These are phyloP conservation scores for Strigomonas culicis DNA, from an alignment of 208 protist species.

Conservation along the genomic window DNA sequence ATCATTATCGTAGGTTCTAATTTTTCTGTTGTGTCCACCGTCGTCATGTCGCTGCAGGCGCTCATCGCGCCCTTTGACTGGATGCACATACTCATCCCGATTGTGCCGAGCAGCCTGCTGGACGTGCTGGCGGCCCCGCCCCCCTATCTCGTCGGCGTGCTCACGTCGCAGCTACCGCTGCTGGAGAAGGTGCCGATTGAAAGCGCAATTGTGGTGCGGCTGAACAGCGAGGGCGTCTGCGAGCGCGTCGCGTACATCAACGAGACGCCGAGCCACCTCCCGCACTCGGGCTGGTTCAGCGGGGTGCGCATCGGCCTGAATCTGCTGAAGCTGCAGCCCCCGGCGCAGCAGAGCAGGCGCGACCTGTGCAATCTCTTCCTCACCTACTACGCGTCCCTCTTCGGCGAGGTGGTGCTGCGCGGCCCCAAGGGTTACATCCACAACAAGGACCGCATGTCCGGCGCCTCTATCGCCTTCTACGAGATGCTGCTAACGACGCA, in stretches of 20 bases:
- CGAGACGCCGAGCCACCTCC: constrained; percentile 43
- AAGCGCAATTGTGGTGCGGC: constrained; percentile 46
- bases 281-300: constrained; percentile 60
- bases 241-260: constrained; percentile 52
- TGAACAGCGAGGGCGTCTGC: constrained; percentile 50
- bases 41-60: constrained; percentile 78
- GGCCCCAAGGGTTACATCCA: constrained; percentile 27
- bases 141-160: constrained; percentile 72
- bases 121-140: constrained; percentile 72
- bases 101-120: constrained; percentile 55
- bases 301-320: constrained; percentile 58
- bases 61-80: constrained; percentile 82
- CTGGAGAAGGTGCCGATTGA: constrained; percentile 41
- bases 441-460: neutral
- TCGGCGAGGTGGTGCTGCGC: constrained; percentile 55
- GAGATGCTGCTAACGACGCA: constrained; percentile 56
- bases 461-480: constrained; percentile 32
- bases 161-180: constrained; percentile 61
- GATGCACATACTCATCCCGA: constrained; percentile 83
- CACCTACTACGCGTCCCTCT: constrained; percentile 72
- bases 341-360: constrained; percentile 48
- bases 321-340: constrained; percentile 47
- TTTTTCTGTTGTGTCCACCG: constrained; percentile 68
- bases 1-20: constrained; percentile 79
- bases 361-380: constrained; percentile 80